Conservation (phyloP, 1,139 yeast species). For the Saccharomycopsis hybrid region DNA sequence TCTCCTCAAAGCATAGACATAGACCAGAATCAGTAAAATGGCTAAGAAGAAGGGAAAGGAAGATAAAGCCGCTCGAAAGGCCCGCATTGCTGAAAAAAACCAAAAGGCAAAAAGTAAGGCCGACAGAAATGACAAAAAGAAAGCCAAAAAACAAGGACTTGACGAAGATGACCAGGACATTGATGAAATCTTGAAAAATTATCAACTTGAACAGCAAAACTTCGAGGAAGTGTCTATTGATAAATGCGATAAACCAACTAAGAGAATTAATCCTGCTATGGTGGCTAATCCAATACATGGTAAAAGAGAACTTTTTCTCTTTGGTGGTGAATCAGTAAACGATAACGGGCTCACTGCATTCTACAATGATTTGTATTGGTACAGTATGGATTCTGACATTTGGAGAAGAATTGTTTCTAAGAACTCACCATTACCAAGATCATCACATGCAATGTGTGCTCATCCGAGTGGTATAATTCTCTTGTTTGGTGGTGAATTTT, state of each 20-base stretch:
- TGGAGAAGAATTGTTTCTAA: constrained; percentile 81
- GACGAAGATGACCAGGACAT: constrained; percentile 86
- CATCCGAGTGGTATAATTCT: constrained; percentile 86
- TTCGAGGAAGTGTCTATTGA: constrained; percentile 68
- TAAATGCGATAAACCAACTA: constrained; percentile 52
- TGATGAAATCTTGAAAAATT: constrained; percentile 74
- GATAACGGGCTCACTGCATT: constrained; percentile 53
- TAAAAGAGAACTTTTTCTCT: constrained; percentile 68
- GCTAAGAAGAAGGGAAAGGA: constrained; percentile 47
- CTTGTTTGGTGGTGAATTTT: constrained; percentile 94
- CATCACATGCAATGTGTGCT: constrained; percentile 89
- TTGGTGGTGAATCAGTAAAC: constrained; percentile 78
- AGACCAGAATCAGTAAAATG: too few relatives aligned
- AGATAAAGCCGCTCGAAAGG: constrained; percentile 84
- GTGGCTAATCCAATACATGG: constrained; percentile 73
- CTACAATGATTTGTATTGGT: constrained; percentile 74
- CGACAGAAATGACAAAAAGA: constrained; percentile 65
- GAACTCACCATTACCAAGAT: constrained; percentile 86
- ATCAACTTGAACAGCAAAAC: constrained; percentile 71
- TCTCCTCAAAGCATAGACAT: too few relatives aligned
- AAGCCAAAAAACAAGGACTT: constrained; percentile 65
- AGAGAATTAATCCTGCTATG: constrained; percentile 68
- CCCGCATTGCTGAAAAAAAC: constrained; percentile 76
- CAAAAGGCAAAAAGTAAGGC: constrained; percentile 72
- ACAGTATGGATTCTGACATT: constrained; percentile 66